A percentile compares a stretch with the other conserved stretches of the same genome.
Conservation (phyloP, 495 filamentous ascomycete species). For the Podospora fimiseda region DNA sequence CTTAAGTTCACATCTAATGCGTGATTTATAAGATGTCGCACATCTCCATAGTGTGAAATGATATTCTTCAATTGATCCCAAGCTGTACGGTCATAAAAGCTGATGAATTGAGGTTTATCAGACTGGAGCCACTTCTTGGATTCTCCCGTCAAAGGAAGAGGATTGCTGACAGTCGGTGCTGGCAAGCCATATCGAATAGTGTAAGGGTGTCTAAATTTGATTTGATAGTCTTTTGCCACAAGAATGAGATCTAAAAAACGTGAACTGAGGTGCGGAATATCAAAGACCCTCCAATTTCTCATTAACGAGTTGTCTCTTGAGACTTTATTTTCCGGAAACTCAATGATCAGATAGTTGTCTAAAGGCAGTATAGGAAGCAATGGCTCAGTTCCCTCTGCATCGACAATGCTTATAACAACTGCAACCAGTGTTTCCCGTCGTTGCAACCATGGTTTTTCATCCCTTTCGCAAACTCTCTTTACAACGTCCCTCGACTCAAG, state of each 20-base stretch:
- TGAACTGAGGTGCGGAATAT: not conserved
- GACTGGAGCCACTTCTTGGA: not conserved
- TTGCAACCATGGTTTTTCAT: not conserved
- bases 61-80: not conserved
- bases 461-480: not conserved
- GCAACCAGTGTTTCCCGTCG: not conserved
- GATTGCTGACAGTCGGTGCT: not conserved
- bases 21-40: not conserved
- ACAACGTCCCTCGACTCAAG: not conserved
- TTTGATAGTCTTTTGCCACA: not conserved
- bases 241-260: not conserved
- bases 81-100: not conserved
- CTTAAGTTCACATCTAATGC: not conserved
- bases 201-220: not conserved
- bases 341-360: not conserved
- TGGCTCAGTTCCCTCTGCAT: not conserved
- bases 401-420: not conserved
- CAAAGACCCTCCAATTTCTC: not conserved
- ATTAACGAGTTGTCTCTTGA: not conserved
- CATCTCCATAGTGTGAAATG: not conserved
- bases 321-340: not conserved
- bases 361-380: not conserved
- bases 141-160: not conserved
- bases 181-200: not conserved
- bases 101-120: not conserved